phyloP scores from a whole-genome alignment of 257 asterid species.

The Cruciata laevipes region DNA sequence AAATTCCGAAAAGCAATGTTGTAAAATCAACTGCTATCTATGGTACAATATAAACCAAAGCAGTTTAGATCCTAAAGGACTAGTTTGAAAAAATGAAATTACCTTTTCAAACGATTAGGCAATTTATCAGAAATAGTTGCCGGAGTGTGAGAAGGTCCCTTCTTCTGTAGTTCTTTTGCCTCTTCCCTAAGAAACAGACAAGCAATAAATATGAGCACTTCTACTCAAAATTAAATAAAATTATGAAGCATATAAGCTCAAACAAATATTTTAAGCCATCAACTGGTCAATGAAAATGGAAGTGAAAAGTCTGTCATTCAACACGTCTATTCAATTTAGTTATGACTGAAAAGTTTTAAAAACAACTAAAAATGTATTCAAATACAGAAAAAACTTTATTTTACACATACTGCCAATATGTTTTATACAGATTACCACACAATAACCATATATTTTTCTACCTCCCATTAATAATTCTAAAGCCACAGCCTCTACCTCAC shows the following conservation, averaged over 20 bases:
- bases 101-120: constrained; percentile 57
- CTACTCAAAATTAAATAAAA: background rate
- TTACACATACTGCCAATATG: background rate
- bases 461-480: background rate
- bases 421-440: background rate
- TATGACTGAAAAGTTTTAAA: background rate
- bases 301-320: no score
- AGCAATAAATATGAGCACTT: background rate
- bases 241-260: background rate
- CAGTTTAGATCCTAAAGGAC: background rate
- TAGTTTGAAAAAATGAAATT: background rate
- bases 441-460: background rate
- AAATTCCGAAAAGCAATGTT: background rate
- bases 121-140: constrained; percentile 21
- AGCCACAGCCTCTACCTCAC: background rate
- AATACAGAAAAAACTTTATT: background rate
- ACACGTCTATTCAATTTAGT: background rate
- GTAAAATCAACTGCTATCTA: background rate
- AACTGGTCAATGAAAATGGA: background rate
- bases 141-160: constrained; percentile 25
- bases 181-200: constrained; percentile 49
- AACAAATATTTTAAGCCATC: background rate
- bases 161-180: constrained; percentile 51
- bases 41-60: background rate
- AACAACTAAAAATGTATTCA: background rate